Evolutionary conservation across 805 yeast species (phyloP), one percentile per base, ranked within the genome.

Genomic region (Spathaspora sp.): DNA sequence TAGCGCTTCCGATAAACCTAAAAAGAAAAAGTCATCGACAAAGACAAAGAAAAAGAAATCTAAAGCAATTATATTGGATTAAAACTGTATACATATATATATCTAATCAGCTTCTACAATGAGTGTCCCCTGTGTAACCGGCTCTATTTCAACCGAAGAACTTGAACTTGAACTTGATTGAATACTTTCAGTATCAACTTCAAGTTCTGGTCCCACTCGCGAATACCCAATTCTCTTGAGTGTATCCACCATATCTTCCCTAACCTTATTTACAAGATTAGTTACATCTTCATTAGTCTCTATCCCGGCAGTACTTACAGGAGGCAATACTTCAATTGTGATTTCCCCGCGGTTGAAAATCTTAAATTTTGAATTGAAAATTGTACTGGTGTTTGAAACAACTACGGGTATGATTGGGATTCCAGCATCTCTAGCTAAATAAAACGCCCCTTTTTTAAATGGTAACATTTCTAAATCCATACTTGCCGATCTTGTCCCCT

Each of bases 391-490:
- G 73, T 94, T 94, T 31, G 93, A 82, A 9, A 89, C 91, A 12
- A 89, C 96, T 48, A 87, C 75, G 8, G 99, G 99, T 20, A 94
- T 82, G 48, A 94, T 76, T 17, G 98, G 98, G 38, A 93, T 84
- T 42, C 82, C 83, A 5, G 96, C 96, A 69, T 91, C 96, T 56
- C 88, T 87, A 7, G 99, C 99, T 63, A 94, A 79, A 69, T 94
- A 97, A 83, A 94, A 94, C 0, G 98, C 97, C 50, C 99, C 99
- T 66, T 94, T 94, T 70, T 94, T 94, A 73, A 94, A 90, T 0
- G 96, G 96, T 47, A 90, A 77, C 65, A 94, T 70, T 3, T 77
- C 82, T 48, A 96, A 85, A 35, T 77, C 77, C 20, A 80, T 69
- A 10, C 87, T 71, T 57, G 86, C 87, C 0, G 97, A 90, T 69